Conservation (phyloP, 2,329 filamentous ascomycete species). For the Aspergillus fijiensis region DNA sequence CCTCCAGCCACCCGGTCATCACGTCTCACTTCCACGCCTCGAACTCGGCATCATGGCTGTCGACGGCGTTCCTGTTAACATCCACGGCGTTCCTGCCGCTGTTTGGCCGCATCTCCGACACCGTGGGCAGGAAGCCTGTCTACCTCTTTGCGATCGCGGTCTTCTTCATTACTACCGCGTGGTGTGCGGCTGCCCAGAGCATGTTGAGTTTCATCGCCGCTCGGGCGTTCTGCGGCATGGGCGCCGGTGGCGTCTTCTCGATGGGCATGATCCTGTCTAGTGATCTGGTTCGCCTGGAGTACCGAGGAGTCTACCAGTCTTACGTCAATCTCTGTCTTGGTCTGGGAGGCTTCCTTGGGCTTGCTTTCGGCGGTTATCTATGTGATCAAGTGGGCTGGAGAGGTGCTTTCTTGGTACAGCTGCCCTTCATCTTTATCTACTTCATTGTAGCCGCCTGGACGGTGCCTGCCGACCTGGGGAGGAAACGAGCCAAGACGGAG, state of each 20-base stretch:
- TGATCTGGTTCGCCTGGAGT: slow-evolving; percentile 73
- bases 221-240: slow-evolving; percentile 68
- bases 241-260: slow-evolving; percentile 69
- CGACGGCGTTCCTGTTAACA: slow-evolving; percentile 74
- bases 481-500: slow-evolving; percentile 44
- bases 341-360: slow-evolving; percentile 38
- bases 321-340: slow-evolving; percentile 43
- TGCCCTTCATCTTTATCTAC: slow-evolving; percentile 49
- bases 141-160: slow-evolving; percentile 63
- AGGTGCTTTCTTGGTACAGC: slow-evolving; percentile 49
- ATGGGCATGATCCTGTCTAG: slow-evolving; percentile 63
- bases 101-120: slow-evolving; percentile 71
- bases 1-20: slow-evolving; percentile 75
- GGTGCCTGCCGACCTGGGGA: slow-evolving; percentile 47
- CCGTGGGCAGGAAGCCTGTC: slow-evolving; percentile 66
- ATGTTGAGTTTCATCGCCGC: slow-evolving; percentile 72
- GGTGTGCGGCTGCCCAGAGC: slow-evolving; percentile 68
- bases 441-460: slow-evolving; percentile 46
- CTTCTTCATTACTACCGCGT: slow-evolving; percentile 65
- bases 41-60: slow-evolving; percentile 79
- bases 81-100: slow-evolving; percentile 75
- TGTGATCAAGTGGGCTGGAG: slow-evolving; percentile 44
- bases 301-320: slow-evolving; percentile 45
- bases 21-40: slow-evolving; percentile 76
- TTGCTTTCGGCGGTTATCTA: slow-evolving; percentile 41